Evolutionary conservation across 2,329 filamentous ascomycete genomes (phyloP).

Genomic region (Calonectria pseudoreteaudii): DNA sequence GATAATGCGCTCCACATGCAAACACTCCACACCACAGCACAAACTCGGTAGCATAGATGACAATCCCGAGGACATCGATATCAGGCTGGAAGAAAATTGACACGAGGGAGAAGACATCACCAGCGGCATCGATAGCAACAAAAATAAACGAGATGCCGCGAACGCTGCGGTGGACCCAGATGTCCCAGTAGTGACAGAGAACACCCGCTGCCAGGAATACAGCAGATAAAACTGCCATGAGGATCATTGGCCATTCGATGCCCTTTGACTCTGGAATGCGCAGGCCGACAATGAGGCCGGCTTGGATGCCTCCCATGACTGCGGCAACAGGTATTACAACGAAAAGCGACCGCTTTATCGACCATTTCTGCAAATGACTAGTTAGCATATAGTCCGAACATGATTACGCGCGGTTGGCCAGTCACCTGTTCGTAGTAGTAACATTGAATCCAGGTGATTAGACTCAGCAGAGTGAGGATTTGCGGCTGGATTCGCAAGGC

Average conservation of each 20-base stretch:
- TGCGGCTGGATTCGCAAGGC: slow-evolving; percentile 58
- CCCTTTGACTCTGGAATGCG: slow-evolving; percentile 56
- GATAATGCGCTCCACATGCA: slow-evolving; percentile 73
- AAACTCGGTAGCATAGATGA: slow-evolving; percentile 76
- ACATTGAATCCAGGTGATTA: slow-evolving; percentile 58
- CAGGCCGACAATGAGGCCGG: slow-evolving; percentile 69
- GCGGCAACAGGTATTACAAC: slow-evolving; percentile 64
- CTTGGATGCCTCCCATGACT: slow-evolving; percentile 70
- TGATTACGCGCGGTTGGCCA: fast-evolving
- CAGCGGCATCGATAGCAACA: slow-evolving; percentile 75
- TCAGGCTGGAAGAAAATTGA: slow-evolving; percentile 72
- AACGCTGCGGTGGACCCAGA: slow-evolving; percentile 74
- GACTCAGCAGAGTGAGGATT: slow-evolving; percentile 55
- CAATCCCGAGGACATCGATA: slow-evolving; percentile 71
- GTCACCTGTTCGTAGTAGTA: slow-evolving; percentile 54
- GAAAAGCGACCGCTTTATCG: slow-evolving; percentile 58
- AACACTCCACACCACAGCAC: slow-evolving; percentile 76
- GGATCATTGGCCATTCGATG: slow-evolving; percentile 70
- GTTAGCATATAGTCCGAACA: slow-evolving; percentile 13
- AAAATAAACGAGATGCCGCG: slow-evolving; percentile 80
- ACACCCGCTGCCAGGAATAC: slow-evolving; percentile 74
- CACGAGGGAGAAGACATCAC: slow-evolving; percentile 74
- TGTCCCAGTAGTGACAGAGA: slow-evolving; percentile 76
- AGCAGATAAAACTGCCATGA: slow-evolving; percentile 77
- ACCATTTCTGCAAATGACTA: slow-evolving; percentile 59